These are phyloP conservation scores for Lasiosphaeria ovina DNA, from an alignment of 495 filamentous ascomycete genomes.

Conservation along the genomic window DNA sequence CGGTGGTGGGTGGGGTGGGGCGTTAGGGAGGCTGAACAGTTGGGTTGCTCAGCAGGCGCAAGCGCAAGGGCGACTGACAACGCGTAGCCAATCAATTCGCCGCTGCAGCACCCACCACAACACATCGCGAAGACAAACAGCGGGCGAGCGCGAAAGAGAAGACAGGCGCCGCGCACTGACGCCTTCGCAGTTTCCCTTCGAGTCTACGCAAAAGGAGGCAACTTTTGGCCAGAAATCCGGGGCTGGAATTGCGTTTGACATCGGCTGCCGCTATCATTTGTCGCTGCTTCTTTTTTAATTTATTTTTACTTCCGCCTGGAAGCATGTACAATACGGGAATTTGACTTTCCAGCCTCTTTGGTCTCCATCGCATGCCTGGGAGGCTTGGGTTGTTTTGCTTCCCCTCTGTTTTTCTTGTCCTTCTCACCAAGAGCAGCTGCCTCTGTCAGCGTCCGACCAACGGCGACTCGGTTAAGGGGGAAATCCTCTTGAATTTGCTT, in stretches of 20 bases:
- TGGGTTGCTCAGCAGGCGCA: constrained; percentile 30
- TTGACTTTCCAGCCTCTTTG: constrained; percentile 18
- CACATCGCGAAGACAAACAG: constrained; percentile 26
- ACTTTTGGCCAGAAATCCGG: constrained; percentile 1
- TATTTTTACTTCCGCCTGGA: constrained; percentile 1
- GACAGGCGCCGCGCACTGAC: constrained; percentile 16
- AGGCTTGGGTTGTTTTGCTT: constrained; percentile 19
- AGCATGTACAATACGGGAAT: background rate
- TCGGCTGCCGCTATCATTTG: background rate
- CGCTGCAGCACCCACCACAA: constrained; percentile 31
- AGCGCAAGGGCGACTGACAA: constrained; percentile 1
- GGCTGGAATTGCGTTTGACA: constrained; percentile 15
- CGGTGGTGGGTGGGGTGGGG: constrained; percentile 8
- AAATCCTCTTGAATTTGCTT: background rate
- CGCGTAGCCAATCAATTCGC: constrained; percentile 28
- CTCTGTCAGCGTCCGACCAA: background rate
- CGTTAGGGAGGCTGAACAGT: background rate
- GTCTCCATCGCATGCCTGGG: constrained; percentile 12
- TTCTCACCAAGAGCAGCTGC: background rate
- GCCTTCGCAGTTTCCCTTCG: constrained; percentile 20
- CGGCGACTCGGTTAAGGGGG: constrained; percentile 1
- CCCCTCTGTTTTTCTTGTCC: constrained; percentile 7
- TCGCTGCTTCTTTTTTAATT: constrained; percentile 14
- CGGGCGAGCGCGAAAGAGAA: background rate
- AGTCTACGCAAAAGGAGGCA: constrained; percentile 1